Base-by-base conservation (phyloP, 257 asterid genomes). In the Solanum pennellii region DNA sequence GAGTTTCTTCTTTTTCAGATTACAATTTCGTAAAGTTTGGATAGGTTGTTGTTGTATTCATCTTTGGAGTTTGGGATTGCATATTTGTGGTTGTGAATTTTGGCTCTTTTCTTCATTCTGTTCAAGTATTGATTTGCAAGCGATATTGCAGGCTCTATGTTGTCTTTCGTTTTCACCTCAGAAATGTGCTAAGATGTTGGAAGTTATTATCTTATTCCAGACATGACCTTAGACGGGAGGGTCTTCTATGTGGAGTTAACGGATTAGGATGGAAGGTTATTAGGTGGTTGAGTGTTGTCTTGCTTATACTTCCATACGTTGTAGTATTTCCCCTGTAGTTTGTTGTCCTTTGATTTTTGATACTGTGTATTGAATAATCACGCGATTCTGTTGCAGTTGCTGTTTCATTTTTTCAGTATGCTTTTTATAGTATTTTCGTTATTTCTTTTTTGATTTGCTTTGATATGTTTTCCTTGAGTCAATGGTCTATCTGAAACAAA, bases 1-100 rank as follows among this genome's bases (percentile, higher is more conserved):
- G 86, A 89, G 94, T 88, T 47, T 52, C 3, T 44, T 59, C 83
- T 42, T 23, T 45, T n/a, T 44, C 65, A 45, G 9, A 77, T 44
- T 77, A 0, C 1, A 77, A n/a, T 44, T 77, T 77, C n/a, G 39
- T 77, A 25, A 35, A 1, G 39, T 35, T 35, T 35, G 39, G 39
- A 35, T 35, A 35, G 6, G 39, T 35, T 35, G 37, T 35, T 35
- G 39, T 35, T 35, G 39, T 35, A 35, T 35, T 35, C 39, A 37
- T 73, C 82, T 73, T 18, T 6, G 1, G 52, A 21, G 56, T 75
- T 75, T 23, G 35, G 20, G 35, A 35, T 73, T 21, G 49, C 82
- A 37, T 33, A 37, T 37, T 73, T 73, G 27, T 73, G 47, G 25
- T 33, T 33, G 71, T 62, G 71, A 66, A 66, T 25, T 25, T 62